Base-by-base conservation (phyloP, 2,329 filamentous ascomycete species). In the Thielaviopsis euricoi region DNA sequence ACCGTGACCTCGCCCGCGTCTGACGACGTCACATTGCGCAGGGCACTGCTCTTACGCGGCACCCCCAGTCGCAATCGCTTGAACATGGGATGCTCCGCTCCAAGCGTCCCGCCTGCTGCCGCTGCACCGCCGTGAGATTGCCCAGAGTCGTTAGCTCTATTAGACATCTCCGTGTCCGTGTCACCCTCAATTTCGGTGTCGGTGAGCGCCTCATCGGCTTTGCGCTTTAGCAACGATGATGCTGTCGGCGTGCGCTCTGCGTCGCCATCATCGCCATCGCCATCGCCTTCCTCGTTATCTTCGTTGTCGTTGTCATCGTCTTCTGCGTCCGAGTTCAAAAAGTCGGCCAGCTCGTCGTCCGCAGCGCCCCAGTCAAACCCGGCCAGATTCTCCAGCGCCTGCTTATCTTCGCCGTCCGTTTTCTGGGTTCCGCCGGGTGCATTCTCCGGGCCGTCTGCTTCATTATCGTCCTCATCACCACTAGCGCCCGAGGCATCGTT, bases 321-420 rank as follows among this genome's bases (percentile, higher is more conserved):
- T 25, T 76, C 78, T 6, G 73, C 75, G 26, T 76, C 78, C 6
- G 73, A 71, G 10, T 77, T 78, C 63, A 93, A 71, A 63, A 93
- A 90, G 52, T 88, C 87, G 15, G 79, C 80, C 10, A 94, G 72
- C 65, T 94, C 89, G 60, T 86, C 82, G 62, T 89, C 83, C 1
- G 80, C 77, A 10, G 72, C 75, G 4, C 74, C 78, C 75, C 82
- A 84, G 65, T 87, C 77, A 58, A 85, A 80, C 15, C 72, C 70
- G 59, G 76, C 74, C 3, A 82, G 68, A 55, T 76, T 76, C 55
- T 82, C 77, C 61, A 82, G 78, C 1, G 78, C 79, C 19, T 54
- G 53, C 26, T 77, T 73, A 6, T 75, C 74, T 10, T 70, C 68
- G 17, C 77, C 66, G 12, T 70, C 68, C 10, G 67, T 69, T 3